Conservation (phyloP, 1,139 yeast genomes). For the Maudiozyma humilis region DNA sequence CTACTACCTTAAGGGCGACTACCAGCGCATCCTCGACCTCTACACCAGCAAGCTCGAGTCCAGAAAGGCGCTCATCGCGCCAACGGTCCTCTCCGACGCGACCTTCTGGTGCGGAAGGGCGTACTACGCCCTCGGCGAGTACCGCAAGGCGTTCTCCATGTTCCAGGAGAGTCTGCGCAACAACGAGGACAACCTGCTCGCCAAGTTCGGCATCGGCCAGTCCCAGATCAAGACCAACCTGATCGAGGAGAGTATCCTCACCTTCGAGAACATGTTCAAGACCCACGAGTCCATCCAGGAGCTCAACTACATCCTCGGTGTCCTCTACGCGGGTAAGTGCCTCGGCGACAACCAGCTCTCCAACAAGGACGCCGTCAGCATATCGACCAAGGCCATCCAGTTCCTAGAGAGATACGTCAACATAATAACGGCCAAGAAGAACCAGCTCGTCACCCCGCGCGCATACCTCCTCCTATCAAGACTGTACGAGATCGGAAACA, state of each 20-base stretch:
- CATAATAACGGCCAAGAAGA: constrained; percentile 44
- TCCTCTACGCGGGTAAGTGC: constrained; percentile 51
- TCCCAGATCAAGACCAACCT: constrained; percentile 70
- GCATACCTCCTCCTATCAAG: constrained; percentile 63
- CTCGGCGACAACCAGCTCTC: constrained; percentile 17
- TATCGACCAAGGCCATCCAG: constrained; percentile 47
- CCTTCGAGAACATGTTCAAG: constrained; percentile 69
- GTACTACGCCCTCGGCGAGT: constrained; percentile 50
- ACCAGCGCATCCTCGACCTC: constrained; percentile 49
- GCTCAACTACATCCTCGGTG: constrained; percentile 66
- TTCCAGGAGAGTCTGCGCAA: constrained; percentile 64
- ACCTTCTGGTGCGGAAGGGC: constrained; percentile 83
- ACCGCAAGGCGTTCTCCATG: constrained; percentile 57
- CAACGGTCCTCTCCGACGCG: constrained; percentile 59
- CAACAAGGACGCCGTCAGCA: constrained; percentile 17
- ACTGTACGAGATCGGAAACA: constrained; percentile 55
- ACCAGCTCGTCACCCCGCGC: constrained; percentile 59
- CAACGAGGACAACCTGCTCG: constrained; percentile 54
- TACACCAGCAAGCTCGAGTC: constrained; percentile 43
- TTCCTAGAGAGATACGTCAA: constrained; percentile 66
- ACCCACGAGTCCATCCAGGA: constrained; percentile 65
- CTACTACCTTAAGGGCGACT: constrained; percentile 54
- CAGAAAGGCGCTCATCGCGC: constrained; percentile 18
- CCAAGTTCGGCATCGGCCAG: constrained; percentile 80
- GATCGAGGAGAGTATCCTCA: constrained; percentile 73